These are phyloP conservation scores for Lentinus tigrinus DNA, from an alignment of 768 basidiomycete species.

Conservation along the genomic window DNA sequence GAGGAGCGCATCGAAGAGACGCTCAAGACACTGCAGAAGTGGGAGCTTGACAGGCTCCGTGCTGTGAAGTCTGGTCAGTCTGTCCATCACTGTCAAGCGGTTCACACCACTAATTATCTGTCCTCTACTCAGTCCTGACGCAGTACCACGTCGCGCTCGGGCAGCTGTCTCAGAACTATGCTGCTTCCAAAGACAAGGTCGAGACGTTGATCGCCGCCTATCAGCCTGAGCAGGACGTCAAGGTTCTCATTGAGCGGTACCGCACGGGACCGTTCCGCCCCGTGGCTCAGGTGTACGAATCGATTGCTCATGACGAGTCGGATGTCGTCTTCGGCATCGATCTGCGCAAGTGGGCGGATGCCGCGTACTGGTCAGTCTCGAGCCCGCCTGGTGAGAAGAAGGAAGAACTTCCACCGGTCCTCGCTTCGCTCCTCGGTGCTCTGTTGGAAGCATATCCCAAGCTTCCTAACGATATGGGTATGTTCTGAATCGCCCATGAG, in stretches of 20 bases:
- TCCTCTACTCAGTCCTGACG: constrained; percentile 54
- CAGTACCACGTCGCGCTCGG: constrained; percentile 84
- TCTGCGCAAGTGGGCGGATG: constrained; percentile 87
- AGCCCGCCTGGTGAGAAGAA: constrained; percentile 46
- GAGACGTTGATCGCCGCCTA: constrained; percentile 77
- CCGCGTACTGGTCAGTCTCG: constrained; percentile 55
- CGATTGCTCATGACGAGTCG: constrained; percentile 74
- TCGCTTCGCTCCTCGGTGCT: constrained; percentile 63
- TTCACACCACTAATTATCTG: neutral
- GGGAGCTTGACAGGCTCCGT: constrained; percentile 81
- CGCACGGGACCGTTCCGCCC: constrained; percentile 94
- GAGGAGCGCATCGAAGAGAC: constrained; percentile 87
- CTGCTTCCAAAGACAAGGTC: constrained; percentile 65
- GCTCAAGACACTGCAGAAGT: constrained; percentile 75
- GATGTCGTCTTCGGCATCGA: constrained; percentile 93
- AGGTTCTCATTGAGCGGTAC: constrained; percentile 86
- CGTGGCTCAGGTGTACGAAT: constrained; percentile 81
- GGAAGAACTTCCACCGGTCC: constrained; percentile 69
- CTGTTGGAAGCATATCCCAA: constrained; percentile 62
- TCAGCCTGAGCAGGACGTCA: constrained; percentile 85
- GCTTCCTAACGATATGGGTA: constrained; percentile 64
- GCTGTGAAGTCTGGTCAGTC: constrained; percentile 78
- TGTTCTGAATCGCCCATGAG: constrained; percentile 24
- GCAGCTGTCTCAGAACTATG: constrained; percentile 67
- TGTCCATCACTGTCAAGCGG: neutral